Percentiles rank a stretch among this genome's conserved stretches.
Conservation (phyloP, 2,329 filamentous ascomycete species). For the Fusarium gaditjirri region DNA sequence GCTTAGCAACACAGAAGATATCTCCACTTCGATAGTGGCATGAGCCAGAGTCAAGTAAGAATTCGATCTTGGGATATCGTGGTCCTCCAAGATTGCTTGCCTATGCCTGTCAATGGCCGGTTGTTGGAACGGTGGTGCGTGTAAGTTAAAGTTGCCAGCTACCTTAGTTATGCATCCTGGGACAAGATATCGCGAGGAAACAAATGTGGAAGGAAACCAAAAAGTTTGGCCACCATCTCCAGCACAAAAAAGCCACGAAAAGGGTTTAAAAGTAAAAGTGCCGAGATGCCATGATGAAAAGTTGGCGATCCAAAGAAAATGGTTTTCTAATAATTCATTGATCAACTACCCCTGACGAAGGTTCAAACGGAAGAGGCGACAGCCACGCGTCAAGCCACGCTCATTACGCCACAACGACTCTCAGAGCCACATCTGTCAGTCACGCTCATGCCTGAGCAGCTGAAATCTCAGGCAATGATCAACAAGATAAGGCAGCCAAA, state of each 20-base stretch:
- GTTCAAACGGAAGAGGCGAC: constrained; percentile 17
- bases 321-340: neutral
- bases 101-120: constrained; percentile 7
- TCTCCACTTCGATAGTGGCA: neutral
- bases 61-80: neutral
- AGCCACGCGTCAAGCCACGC: constrained; percentile 37
- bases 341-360: neutral
- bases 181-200: constrained; percentile 4
- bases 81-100: constrained; percentile 1
- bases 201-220: neutral
- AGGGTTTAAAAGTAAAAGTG: neutral
- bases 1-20: neutral
- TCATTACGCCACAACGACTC: constrained; percentile 4
- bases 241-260: neutral
- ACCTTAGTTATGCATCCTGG: constrained; percentile 6
- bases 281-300: neutral
- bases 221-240: constrained; percentile 1
- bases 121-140: constrained; percentile 6
- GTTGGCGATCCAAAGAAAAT: neutral
- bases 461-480: constrained; percentile 25
- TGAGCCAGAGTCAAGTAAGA: neutral
- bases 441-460: neutral
- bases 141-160: constrained; percentile 1
- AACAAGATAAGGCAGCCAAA: constrained; percentile 18
- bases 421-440: neutral